A percentile compares a stretch with the other conserved stretches of the same genome.
These are phyloP conservation scores for Erigeron philadelphicus DNA, from an alignment of 140 eudicot species.

Conservation along the genomic window DNA sequence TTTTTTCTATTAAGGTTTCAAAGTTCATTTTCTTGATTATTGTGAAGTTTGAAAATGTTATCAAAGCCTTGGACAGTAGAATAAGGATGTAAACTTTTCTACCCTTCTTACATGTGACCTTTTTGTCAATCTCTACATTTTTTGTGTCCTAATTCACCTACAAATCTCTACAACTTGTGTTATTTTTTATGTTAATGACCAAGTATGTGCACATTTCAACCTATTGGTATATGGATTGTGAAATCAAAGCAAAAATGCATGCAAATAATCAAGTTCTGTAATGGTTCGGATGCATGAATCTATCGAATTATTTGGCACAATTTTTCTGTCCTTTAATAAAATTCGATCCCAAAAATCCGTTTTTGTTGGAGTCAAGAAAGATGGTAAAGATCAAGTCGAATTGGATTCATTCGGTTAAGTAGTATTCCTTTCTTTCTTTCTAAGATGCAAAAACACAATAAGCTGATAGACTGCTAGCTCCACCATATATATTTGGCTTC, in stretches of 20 bases:
- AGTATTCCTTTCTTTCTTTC: too few species aligned
- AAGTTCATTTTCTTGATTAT: conserved; percentile 44
- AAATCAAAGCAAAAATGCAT: neutral
- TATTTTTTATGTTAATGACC: conserved; percentile 8
- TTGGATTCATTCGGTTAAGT: too few species aligned
- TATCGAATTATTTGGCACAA: neutral
- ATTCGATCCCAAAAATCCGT: too few species aligned
- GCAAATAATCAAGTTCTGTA: neutral
- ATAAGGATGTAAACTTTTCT: conserved; percentile 31
- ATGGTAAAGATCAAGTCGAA: too few species aligned
- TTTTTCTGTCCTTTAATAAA: too few species aligned
- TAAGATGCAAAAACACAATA: too few species aligned
- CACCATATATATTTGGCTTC: neutral
- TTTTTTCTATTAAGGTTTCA: conserved; percentile 38
- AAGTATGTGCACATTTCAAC: neutral
- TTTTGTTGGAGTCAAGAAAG: too few species aligned
- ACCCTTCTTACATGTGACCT: conserved; percentile 30
- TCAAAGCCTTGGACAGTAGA: conserved; percentile 34
- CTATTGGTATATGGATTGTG: conserved; percentile 1
- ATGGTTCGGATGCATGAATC: neutral
- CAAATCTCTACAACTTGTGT: conserved; percentile 32
- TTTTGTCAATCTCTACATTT: conserved; percentile 36
- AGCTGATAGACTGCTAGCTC: too few species aligned
- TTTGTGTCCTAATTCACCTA: conserved; percentile 38
- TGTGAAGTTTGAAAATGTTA: conserved; percentile 41